Conservation (phyloP, 306 rosid species). For the Gillenia trifoliata region DNA sequence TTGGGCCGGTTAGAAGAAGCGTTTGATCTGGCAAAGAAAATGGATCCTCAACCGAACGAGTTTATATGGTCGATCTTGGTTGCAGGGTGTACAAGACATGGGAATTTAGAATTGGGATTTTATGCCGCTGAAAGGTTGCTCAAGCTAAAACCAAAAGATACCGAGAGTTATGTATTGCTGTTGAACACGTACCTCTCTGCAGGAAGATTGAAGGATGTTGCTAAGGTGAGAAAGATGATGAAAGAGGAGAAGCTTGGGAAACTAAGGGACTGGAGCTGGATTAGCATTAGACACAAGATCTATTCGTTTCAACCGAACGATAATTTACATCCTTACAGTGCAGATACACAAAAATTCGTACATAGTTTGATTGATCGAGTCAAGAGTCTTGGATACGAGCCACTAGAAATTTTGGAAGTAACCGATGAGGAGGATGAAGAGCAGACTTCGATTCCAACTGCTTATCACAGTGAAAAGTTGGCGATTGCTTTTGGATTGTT, state of each 20-base stretch:
- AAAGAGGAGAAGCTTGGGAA: slow-evolving; percentile 55
- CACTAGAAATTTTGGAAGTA: slow-evolving; percentile 43
- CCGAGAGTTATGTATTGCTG: slow-evolving; percentile 48
- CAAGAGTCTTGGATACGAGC: slow-evolving; percentile 55
- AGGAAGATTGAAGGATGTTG: slow-evolving; percentile 58
- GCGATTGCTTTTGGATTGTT: slow-evolving; percentile 69
- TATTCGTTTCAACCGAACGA: slow-evolving; percentile 67
- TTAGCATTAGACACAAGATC: slow-evolving; percentile 64
- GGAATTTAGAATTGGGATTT: slow-evolving; percentile 58
- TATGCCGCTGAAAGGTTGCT: slow-evolving; percentile 70
- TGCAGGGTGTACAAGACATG: slow-evolving; percentile 70
- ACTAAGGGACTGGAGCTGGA: slow-evolving; percentile 85
- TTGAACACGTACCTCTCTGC: slow-evolving; percentile 59
- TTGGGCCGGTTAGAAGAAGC: slow-evolving; percentile 69
- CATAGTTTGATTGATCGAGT: slow-evolving; percentile 52
- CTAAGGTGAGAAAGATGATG: slow-evolving; percentile 66
- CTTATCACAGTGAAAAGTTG: slow-evolving; percentile 74
- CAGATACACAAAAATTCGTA: slow-evolving; percentile 36
- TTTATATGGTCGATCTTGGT: slow-evolving; percentile 64
- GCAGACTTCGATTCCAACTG: slow-evolving; percentile 25
- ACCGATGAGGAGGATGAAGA: slow-evolving; percentile 44
- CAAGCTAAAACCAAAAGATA: slow-evolving; percentile 64
- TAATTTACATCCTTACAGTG: slow-evolving; percentile 34
- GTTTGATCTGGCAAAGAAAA: slow-evolving; percentile 50
- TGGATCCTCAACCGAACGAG: slow-evolving; percentile 66